Percentiles rank a stretch among this genome's conserved stretches.
These are phyloP conservation scores for Aciculoconidium aculeatum DNA, from an alignment of 805 yeast species.

Conservation along the genomic window DNA sequence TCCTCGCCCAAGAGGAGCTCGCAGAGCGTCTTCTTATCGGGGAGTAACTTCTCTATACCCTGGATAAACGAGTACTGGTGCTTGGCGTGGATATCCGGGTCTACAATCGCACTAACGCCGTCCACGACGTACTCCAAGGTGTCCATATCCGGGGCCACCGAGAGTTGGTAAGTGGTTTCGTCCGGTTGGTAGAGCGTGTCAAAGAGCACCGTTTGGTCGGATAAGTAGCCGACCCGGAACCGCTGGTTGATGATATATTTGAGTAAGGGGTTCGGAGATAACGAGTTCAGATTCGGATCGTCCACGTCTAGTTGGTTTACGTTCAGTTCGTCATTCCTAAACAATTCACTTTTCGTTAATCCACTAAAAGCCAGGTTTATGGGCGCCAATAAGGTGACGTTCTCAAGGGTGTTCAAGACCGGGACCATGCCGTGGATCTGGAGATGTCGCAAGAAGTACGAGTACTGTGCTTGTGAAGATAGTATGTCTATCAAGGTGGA, in stretches of 20 bases:
- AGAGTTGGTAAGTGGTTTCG: constrained; percentile 14
- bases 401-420: constrained; percentile 47
- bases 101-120: constrained; percentile 46
- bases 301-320: too few relatives aligned
- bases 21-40: constrained; percentile 28
- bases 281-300: constrained; percentile 2
- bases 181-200: constrained; percentile 22
- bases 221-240: constrained; percentile 27
- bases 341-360: constrained; percentile 1
- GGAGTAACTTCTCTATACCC: constrained; percentile 47
- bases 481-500: constrained; percentile 60
- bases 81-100: constrained; percentile 51
- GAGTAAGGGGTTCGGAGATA: constrained; percentile 11
- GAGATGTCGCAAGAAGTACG: constrained; percentile 52
- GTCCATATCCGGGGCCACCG: constrained; percentile 21
- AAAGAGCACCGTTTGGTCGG: constrained; percentile 18
- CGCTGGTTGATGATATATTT: constrained; percentile 30
- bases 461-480: constrained; percentile 62
- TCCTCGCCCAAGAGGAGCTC: constrained; percentile 27
- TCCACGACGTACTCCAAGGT: constrained; percentile 31
- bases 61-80: constrained; percentile 64
- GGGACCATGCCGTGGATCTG: constrained; percentile 64
- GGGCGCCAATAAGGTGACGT: constrained; percentile 77
- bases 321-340: constrained; percentile 1
- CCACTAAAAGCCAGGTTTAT: constrained; percentile 66